Evolutionary conservation across 2,329 filamentous ascomycete species (phyloP), one percentile per base, ranked within the genome.

Genomic region (Fusarium nodosum): DNA sequence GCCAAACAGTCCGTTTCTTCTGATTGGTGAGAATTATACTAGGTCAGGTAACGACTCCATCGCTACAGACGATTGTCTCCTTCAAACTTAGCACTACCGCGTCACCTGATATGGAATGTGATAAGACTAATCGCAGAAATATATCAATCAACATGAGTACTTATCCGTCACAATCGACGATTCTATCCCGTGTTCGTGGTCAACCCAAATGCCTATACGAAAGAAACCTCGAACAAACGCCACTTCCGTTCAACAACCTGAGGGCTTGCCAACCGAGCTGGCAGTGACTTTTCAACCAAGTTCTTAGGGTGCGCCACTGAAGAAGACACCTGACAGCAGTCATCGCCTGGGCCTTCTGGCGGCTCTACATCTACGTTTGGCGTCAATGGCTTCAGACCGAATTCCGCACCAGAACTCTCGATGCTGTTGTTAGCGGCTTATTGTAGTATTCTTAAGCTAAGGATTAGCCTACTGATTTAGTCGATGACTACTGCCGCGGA

Each of bases 51-150:
- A 56, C 59, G 53, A 67, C 65, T 64, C 65, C 66, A 67, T 62
- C 46, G 57, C 42, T 58, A 45, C 62, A 42, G 20, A 13, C 51
- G 62, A 51, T 60, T 55, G 24, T 54, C 50, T 44, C 46, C 52
- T 57, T 61, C 39, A 46, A 64, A 36, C 64, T 68, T 72, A 67
- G 64, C 60, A 63, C 34, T 36, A 16, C 44, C 41, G 46, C 60
- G 65, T 73, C 72, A 71, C 38, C 72, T 73, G 68, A 66, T 74
- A 41, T 63, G 63, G 56, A 57, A 66, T 42, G 36, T 31, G 48
- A 51, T 64, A 60, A 63, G 68, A 63, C 68, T 68, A 62, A 50
- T 44, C n/a, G 44, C 30, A 56, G 45, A 44, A 53, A 11, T 54
- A 64, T 51, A 33, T 34, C 22, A 31, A 22, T 18, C 33, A n/a